These are phyloP conservation scores for Ogataea parapolymorpha DNA, from an alignment of 805 yeast genomes.

Conservation along the genomic window DNA sequence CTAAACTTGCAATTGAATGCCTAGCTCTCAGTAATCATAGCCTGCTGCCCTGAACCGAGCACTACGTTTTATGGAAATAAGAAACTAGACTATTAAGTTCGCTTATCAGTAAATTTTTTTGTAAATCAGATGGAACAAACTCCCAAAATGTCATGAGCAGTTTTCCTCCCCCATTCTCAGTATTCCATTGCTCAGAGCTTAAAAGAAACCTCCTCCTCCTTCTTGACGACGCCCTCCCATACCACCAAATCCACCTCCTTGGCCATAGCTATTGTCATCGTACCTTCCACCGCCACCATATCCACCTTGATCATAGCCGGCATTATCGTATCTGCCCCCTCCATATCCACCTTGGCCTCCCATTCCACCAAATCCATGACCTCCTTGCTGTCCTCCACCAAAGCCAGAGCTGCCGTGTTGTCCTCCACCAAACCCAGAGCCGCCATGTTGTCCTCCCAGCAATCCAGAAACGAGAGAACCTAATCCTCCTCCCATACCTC, in stretches of 20 bases:
- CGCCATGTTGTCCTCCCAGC: conserved; percentile 8
- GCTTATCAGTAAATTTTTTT: no score
- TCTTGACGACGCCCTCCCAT: conserved; percentile 8
- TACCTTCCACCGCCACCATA: conserved; percentile 1
- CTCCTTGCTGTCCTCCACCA: conserved; percentile 11
- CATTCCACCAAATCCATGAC: conserved; percentile 1
- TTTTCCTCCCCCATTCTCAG: no score
- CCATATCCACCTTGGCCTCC: conserved; percentile 18
- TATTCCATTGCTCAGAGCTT: not conserved
- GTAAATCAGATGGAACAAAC: no score
- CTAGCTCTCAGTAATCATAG: no score
- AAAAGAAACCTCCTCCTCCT: conserved; percentile 2
- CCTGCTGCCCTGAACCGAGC: no score
- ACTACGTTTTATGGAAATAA: no score
- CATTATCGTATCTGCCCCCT: conserved; percentile 25
- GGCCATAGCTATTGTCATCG: not conserved
- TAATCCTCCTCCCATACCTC: conserved; percentile 12
- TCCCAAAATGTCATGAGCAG: no score
- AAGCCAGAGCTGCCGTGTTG: conserved; percentile 12
- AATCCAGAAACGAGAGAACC: conserved; percentile 21
- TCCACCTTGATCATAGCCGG: conserved; percentile 24
- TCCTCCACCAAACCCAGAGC: conserved; percentile 13
- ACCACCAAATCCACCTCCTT: conserved; percentile 2
- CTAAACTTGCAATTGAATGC: no score
- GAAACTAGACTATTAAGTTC: no score